Percentiles rank a stretch among this genome's conserved stretches.
phyloP scores from a whole-genome alignment of 768 basidiomycete genomes.

The Mycena olivaceomarginata region DNA sequence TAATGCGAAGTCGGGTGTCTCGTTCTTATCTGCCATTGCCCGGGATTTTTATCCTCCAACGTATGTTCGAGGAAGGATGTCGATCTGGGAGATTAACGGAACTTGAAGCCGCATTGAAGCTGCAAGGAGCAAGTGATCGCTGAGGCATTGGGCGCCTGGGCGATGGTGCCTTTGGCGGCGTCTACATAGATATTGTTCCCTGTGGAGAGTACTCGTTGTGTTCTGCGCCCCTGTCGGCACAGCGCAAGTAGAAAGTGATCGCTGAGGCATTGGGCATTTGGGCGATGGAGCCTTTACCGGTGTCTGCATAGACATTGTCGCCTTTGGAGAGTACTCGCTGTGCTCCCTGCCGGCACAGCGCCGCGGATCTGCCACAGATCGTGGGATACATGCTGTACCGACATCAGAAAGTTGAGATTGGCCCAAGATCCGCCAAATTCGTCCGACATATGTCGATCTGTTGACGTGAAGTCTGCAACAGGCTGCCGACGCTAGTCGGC shows the following conservation, averaged over 20 bases:
- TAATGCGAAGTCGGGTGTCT: not conserved
- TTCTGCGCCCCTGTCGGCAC: not conserved
- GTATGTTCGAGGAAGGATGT: constrained; percentile 7
- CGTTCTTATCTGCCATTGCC: constrained; percentile 1
- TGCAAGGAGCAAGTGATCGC: constrained; percentile 9
- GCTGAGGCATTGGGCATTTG: no score
- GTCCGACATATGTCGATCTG: not conserved
- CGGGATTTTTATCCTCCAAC: not conserved
- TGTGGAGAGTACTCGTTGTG: constrained; percentile 1
- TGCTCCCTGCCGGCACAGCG: no score
- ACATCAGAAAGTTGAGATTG: not conserved
- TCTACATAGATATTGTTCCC: constrained; percentile 4
- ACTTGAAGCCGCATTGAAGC: constrained; percentile 9
- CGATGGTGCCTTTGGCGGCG: constrained; percentile 1
- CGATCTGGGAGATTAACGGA: constrained; percentile 3
- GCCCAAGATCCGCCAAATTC: constrained; percentile 8
- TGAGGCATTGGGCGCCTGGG: constrained; percentile 8
- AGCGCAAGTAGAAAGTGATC: not conserved
- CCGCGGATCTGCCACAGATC: not conserved
- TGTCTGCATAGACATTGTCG: no score
- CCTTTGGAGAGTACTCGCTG: no score
- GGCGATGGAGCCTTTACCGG: no score
- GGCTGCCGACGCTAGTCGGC: constrained; percentile 7
- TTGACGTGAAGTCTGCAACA: constrained; percentile 6
- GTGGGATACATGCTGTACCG: constrained; percentile 1